A percentile compares a stretch with the other conserved stretches of the same genome.
These are phyloP conservation scores for Lentinula boryana DNA, from an alignment of 768 basidiomycete species.

Conservation along the genomic window DNA sequence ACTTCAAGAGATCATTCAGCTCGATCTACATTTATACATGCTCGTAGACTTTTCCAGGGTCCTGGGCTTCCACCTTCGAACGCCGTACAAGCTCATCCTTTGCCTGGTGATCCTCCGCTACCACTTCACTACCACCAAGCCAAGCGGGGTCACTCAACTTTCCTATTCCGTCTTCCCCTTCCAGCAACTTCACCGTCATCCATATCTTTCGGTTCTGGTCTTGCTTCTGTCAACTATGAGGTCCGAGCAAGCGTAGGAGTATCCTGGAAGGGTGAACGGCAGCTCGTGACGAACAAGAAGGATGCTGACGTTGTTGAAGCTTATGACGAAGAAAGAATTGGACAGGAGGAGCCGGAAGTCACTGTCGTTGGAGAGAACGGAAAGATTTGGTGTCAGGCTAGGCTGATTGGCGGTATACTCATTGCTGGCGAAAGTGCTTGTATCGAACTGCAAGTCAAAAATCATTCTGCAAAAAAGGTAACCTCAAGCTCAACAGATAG, in stretches of 20 bases:
- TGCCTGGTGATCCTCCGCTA: constrained; percentile 51
- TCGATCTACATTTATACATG: constrained; percentile 70
- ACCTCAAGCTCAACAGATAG: neutral
- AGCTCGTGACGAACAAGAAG: constrained; percentile 57
- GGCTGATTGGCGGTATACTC: constrained; percentile 53
- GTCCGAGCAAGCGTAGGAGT: constrained; percentile 68
- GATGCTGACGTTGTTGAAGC: constrained; percentile 64
- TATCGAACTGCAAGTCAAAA: constrained; percentile 75
- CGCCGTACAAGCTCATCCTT: constrained; percentile 62
- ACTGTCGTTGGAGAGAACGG: constrained; percentile 72
- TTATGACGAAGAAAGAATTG: constrained; percentile 27
- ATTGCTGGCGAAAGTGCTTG: constrained; percentile 67
- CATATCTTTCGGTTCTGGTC: constrained; percentile 61
- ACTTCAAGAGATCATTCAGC: constrained; percentile 77
- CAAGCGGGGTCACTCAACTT: constrained; percentile 70
- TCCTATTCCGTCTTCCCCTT: constrained; percentile 73
- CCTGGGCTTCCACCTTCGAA: constrained; percentile 80
- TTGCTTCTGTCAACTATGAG: constrained; percentile 69
- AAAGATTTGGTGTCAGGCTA: constrained; percentile 73
- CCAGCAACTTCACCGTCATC: constrained; percentile 65
- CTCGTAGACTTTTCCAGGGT: constrained; percentile 70
- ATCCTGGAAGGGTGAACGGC: constrained; percentile 68
- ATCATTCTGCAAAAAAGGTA: constrained; percentile 78
- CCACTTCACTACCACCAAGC: constrained; percentile 67
- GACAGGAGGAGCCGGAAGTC: constrained; percentile 43